phyloP scores from a whole-genome alignment of 805 yeast species.

The Nakazawaea ishiwadae region DNA sequence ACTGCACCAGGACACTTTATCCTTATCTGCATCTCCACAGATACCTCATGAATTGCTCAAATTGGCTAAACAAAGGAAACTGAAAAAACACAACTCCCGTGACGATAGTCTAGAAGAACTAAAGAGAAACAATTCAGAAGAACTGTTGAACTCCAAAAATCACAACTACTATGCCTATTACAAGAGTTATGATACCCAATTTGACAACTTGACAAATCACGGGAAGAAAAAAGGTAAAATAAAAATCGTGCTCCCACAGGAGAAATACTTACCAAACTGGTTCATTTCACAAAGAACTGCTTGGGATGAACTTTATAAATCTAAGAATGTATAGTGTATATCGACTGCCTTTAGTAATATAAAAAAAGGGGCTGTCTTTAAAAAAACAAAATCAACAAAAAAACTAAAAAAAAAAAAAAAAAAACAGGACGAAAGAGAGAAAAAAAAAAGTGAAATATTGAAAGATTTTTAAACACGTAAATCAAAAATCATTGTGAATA shows the following conservation, averaged over 20 bases:
- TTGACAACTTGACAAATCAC: constrained; percentile 12
- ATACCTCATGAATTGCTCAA: constrained; percentile 57
- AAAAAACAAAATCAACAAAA: background rate
- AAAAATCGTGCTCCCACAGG: constrained; percentile 54
- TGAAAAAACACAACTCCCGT: constrained; percentile 26
- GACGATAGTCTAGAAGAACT: constrained; percentile 17
- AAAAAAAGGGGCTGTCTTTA: too few species aligned
- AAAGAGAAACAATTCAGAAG: constrained; percentile 10
- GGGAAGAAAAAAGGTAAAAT: constrained; percentile 34
- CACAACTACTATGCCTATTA: constrained; percentile 5
- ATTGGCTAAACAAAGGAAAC: constrained; percentile 46
- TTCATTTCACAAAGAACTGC: constrained; percentile 55
- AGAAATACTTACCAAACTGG: constrained; percentile 70
- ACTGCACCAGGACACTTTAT: constrained; percentile 31
- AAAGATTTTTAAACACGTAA: too few species aligned
- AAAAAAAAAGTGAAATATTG: too few species aligned
- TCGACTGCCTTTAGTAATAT: constrained; percentile 2
- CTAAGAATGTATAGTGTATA: too few species aligned
- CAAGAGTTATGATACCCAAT: constrained; percentile 4
- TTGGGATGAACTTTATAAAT: constrained; percentile 46
- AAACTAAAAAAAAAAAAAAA: constrained; percentile 7
- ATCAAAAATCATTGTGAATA: too few species aligned
- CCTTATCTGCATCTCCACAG: constrained; percentile 63
- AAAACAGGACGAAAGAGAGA: too few species aligned
- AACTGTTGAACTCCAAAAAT: constrained; percentile 16